These are phyloP conservation scores for Skeletonema grethae DNA, from an alignment of 108 stramenopile genomes.

Conservation along the genomic window DNA sequence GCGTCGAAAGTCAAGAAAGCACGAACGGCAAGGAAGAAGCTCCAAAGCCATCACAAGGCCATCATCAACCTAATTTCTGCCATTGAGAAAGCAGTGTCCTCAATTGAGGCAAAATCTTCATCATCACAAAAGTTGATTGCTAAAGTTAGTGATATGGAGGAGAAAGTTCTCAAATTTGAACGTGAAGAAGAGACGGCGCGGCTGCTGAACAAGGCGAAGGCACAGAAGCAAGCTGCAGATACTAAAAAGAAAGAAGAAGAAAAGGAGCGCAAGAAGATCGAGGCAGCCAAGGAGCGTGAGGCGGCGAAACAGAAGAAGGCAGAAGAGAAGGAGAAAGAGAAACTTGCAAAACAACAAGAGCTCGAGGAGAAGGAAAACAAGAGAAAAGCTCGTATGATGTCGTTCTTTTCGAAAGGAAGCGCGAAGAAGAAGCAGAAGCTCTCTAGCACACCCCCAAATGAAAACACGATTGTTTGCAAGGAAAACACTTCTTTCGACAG, in stretches of 20 bases:
- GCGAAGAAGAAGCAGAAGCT: slow-evolving; percentile 33
- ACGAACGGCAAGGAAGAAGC: slow-evolving; percentile 58
- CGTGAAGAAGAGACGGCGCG: slow-evolving; percentile 75
- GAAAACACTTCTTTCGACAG: slow-evolving; percentile 44
- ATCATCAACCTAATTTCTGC: slow-evolving; percentile 55
- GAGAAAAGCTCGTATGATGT: slow-evolving; percentile 63
- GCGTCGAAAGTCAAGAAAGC: slow-evolving; percentile 75
- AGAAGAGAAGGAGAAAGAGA: slow-evolving; percentile 53
- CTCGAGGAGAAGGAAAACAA: slow-evolving; percentile 57
- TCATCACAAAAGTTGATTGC: slow-evolving; percentile 36
- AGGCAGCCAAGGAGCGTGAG: slow-evolving; percentile 47
- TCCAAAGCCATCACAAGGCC: slow-evolving; percentile 54
- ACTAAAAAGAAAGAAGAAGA: slow-evolving; percentile 44
- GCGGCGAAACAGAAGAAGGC: slow-evolving; percentile 34
- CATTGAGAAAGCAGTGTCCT: slow-evolving; percentile 49
- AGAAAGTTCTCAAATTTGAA: slow-evolving; percentile 80
- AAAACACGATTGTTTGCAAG: background rate
- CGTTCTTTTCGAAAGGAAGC: slow-evolving; percentile 61
- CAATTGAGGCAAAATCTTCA: slow-evolving; percentile 22
- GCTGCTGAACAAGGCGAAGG: slow-evolving; percentile 51
- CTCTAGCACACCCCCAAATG: background rate
- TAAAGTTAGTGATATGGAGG: slow-evolving; percentile 71
- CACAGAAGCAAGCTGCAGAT: slow-evolving; percentile 33
- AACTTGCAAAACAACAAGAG: slow-evolving; percentile 50
- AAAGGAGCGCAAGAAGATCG: slow-evolving; percentile 41